Evolutionary conservation across 2,329 filamentous ascomycete genomes (phyloP), one percentile per base, ranked within the genome.

Genomic region (Zymoseptoria tritici): DNA sequence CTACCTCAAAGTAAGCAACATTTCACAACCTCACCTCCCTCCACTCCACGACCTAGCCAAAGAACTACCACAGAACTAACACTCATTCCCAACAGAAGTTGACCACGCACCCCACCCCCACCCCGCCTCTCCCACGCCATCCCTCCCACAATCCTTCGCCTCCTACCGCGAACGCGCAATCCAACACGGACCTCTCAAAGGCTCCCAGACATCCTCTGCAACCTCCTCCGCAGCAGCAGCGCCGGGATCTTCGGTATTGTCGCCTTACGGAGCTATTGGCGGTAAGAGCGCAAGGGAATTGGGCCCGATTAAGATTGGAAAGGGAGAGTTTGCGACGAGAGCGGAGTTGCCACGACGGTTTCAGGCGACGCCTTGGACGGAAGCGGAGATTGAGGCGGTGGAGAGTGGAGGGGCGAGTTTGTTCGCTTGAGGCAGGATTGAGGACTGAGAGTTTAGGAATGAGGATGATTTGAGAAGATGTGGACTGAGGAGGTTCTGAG

Each of bases 311-410:
- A 74, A 82, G 66, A 82, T 92, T 46, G 82, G 82, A 61, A 77
- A 85, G 70, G 93, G 93, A 67, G 79, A 90, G 74, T 91, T 83
- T 76, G 97, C 96, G 73, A 94, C 97, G 76, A 85, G 91, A 68
- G 89, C 85, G 68, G 89, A 99, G 78, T 85, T 99, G 22, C 93
- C 94, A 19, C 74, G 80, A 64, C 85, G 93, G 69, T 99, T 97
- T 83, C 85, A 87, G 71, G 84, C 91, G 65, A 79, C 84, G 54
- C 83, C 85, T 11, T 89, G 92, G 77, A 87, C 84, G 46, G 77
- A 86, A 68, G 86, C 86, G 51, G 94, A 99, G 83, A 99, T 99
- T 62, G 94, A 97, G 76, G 92, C 91, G 21, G 84, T 99, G 71
- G 91, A 97, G 84, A 94, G 90, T 58, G 94, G 92, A 58, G 94